phyloP scores from a whole-genome alignment of 345 rosid species.

The Tarenaya hassleriana region DNA sequence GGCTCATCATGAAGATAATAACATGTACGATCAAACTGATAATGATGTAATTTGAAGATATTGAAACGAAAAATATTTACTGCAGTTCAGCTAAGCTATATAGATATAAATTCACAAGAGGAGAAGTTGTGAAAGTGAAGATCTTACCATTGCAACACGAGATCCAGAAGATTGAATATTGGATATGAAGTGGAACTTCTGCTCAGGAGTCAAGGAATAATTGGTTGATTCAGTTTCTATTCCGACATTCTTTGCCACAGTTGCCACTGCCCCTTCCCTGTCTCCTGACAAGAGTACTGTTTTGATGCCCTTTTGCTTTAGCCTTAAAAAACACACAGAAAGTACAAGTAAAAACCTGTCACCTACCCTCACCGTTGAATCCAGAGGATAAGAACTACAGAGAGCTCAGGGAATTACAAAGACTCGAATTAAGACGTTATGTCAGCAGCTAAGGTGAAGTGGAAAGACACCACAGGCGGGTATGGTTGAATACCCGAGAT shows the following conservation, averaged over 20 bases:
- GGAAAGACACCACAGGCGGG: too few species aligned
- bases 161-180: constrained; percentile 78
- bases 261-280: constrained; percentile 96
- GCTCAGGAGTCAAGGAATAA: constrained; percentile 72
- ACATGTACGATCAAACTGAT: background rate
- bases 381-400: too few species aligned
- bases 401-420: too few species aligned
- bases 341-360: constrained; percentile 12
- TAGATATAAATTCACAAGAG: too few species aligned
- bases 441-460: too few species aligned
- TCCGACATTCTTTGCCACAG: constrained; percentile 64
- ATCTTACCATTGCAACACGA: constrained; percentile 73
- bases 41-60: too few species aligned
- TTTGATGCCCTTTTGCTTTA: constrained; percentile 73
- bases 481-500: too few species aligned
- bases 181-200: constrained; percentile 59
- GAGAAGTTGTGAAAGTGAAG: too few species aligned
- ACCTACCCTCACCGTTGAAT: background rate
- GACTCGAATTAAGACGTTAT: too few species aligned
- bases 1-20: background rate
- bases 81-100: background rate
- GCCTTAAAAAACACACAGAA: constrained; percentile 40
- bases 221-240: constrained; percentile 51
- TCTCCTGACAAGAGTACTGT: constrained; percentile 86
- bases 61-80: background rate